Evolutionary conservation across 139 green algal species (phyloP).

Genomic region (Ettlia oleoabundans): DNA sequence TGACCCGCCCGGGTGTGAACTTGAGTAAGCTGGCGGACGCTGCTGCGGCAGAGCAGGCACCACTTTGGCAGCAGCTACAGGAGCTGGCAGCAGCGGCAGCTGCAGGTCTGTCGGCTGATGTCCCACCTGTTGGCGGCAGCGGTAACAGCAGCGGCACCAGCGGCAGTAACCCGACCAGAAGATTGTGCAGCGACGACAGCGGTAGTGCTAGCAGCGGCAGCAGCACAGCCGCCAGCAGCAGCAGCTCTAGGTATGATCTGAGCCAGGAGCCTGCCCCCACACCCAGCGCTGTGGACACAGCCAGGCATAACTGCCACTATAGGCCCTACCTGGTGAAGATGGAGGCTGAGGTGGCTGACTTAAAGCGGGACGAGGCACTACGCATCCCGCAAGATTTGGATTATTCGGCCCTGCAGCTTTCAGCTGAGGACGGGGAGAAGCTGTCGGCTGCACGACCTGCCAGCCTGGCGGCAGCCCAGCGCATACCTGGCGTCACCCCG

Average conservation of each 20-base stretch:
- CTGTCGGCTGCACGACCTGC: conserved; percentile 44
- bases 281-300: conserved; percentile 30
- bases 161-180: neutral
- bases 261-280: neutral
- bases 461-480: conserved; percentile 49
- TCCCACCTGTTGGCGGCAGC: neutral
- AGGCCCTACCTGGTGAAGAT: conserved; percentile 56
- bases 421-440: conserved; percentile 68
- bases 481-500: conserved; percentile 64
- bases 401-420: conserved; percentile 59
- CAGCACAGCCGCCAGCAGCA: neutral
- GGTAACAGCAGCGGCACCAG: neutral
- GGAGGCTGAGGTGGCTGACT: conserved; percentile 45
- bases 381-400: conserved; percentile 53
- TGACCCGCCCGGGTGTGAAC: conserved; percentile 33
- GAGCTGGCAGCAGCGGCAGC: neutral
- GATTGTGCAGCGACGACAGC: neutral
- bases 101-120: neutral
- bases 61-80: conserved; percentile 6
- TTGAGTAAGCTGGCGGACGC: conserved; percentile 31
- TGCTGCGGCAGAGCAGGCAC: conserved; percentile 9
- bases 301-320: conserved; percentile 62
- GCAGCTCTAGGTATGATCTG: neutral
- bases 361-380: conserved; percentile 58
- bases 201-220: neutral